Conservation (phyloP, 164 flowering plant genomes). For the Aristolochia fimbriata region DNA sequence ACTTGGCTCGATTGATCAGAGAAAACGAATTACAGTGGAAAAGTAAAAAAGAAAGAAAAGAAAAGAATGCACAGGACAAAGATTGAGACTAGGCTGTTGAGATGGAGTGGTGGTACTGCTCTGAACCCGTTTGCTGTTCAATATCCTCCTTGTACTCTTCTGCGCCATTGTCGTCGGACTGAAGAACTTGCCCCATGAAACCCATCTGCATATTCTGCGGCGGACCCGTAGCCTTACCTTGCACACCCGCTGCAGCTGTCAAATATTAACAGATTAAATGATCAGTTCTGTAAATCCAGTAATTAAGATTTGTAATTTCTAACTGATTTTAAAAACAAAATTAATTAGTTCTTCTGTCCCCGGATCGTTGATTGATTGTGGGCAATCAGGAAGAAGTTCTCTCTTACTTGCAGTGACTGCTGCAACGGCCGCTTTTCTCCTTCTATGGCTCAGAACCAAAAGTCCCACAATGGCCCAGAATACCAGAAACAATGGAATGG, state of each 20-base stretch:
- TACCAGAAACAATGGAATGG: slow-evolving; percentile 3
- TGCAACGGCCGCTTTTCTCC: slow-evolving; percentile 5
- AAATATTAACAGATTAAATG: not conserved
- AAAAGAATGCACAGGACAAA: too few relatives aligned
- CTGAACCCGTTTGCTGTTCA: too few relatives aligned
- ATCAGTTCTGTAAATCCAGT: not conserved
- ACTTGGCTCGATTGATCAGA: too few relatives aligned
- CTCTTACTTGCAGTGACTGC: not conserved
- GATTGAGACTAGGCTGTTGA: too few relatives aligned
- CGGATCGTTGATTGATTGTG: not conserved
- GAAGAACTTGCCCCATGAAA: not conserved
- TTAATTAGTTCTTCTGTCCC: not conserved
- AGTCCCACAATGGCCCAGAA: slow-evolving; percentile 7
- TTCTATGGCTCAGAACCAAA: not conserved
- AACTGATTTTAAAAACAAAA: not conserved
- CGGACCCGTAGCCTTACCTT: slow-evolving; percentile 1
- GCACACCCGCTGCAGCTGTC: not conserved
- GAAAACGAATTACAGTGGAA: too few relatives aligned
- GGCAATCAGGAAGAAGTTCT: not conserved
- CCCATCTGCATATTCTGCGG: not conserved
- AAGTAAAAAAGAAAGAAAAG: too few relatives aligned
- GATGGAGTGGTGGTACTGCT: too few relatives aligned
- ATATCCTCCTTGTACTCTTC: too few relatives aligned
- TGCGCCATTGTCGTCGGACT: not conserved
- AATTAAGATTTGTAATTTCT: not conserved